Base-by-base conservation (phyloP, 2,329 filamentous ascomycete species). In the Diaporthe caulivora region DNA sequence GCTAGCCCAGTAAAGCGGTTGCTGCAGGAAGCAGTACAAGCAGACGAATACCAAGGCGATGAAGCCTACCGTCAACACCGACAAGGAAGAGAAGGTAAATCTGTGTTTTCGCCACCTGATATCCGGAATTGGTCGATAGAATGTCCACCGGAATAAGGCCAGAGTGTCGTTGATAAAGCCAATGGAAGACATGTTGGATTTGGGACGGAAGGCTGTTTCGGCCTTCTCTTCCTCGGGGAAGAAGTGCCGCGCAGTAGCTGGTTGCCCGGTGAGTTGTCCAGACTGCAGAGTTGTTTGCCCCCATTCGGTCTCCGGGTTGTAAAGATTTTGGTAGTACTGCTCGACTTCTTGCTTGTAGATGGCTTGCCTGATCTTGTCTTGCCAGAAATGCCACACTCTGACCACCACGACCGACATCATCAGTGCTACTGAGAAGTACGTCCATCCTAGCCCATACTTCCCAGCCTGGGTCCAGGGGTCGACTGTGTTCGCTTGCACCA, bases 341-440 rank as follows among this genome's bases (percentile, higher is more conserved):
- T 94, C 88, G 78, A 94, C 88, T 80, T 94, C 91, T 80, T 97
- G 92, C 84, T 97, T 96, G 85, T 97, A 94, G 74, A 97, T 90
- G 76, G 95, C 95, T 77, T 95, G 94, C 77, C 95, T 91, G 77
- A 97, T 94, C 85, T 97, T 97, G 86, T 98, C 95, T 78, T 95
- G 95, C 92, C 95, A 98, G 77, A 93, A 92, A 82, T 98, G 93
- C 87, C 95, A 98, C 80, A 94, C 88, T 77, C 95, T 91, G 80
- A 96, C 86, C 15, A 92, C 79, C 15, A 93, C 84, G 6, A 95
- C 91, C 70, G 90, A 79, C 37, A 89, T 88, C 76, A 95, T 87
- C 74, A 98, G 82, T 67, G 92, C 90, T 64, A 97, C 82, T 69
- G 93, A 92, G 79, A 98, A 97, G 83, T 97, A 98, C 18, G 96